phyloP scores from a whole-genome alignment of 73 alveolate genomes.

The Paramecium primaurelia region DNA sequence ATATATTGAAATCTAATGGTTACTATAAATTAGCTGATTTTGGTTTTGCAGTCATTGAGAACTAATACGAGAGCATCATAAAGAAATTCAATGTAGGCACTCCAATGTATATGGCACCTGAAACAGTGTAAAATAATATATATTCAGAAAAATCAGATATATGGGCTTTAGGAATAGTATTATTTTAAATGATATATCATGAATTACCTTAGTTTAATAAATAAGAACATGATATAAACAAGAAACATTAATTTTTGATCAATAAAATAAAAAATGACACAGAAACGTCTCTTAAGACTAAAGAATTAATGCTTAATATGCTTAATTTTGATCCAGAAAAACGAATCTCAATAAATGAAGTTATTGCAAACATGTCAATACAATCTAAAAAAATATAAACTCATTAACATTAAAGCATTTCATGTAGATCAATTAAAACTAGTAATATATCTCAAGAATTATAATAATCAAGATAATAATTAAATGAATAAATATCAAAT shows the following conservation, averaged over 20 bases:
- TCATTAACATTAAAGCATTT: background rate
- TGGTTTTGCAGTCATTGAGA: background rate
- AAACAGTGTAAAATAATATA: conserved; percentile 36
- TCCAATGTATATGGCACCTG: conserved; percentile 72
- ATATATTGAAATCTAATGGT: background rate
- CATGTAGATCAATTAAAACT: background rate
- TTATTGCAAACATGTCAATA: background rate
- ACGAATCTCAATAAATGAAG: background rate
- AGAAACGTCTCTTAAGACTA: background rate
- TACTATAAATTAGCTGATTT: background rate
- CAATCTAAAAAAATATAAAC: background rate
- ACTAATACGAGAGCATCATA: background rate
- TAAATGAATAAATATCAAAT: background rate
- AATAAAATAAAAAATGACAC: background rate
- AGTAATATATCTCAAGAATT: background rate
- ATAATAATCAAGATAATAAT: background rate
- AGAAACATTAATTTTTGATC: background rate
- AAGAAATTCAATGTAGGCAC: conserved; percentile 39
- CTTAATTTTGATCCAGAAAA: conserved; percentile 1
- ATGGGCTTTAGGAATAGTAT: conserved; percentile 46
- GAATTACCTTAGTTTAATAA: background rate
- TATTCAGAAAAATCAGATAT: conserved; percentile 67
- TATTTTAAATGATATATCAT: conserved; percentile 6
- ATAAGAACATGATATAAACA: background rate
- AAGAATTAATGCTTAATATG: background rate